Base-by-base conservation (phyloP, 2,329 filamentous ascomycete genomes). In the Pseudogymnoascus sp. region DNA sequence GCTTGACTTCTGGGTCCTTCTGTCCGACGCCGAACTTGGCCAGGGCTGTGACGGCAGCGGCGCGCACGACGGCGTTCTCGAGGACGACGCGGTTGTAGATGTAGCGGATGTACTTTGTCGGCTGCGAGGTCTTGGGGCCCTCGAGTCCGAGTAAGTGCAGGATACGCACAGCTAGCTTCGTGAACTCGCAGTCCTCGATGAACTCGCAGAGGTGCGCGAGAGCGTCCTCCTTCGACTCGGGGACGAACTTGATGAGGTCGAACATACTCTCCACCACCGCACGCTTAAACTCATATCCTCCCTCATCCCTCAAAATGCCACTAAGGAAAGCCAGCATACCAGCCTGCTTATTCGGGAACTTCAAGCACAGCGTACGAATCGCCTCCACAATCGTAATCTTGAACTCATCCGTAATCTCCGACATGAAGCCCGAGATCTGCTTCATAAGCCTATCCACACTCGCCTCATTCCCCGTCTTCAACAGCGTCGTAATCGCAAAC, bases 331-430 rank as follows among this genome's bases (percentile, higher is more conserved):
- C 86, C 60, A 99, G 86, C 92, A 99, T 97, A 65, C 92, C 92
- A 55, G 93, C 93, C 77, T 99, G 94, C 79, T 99, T 99, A 78
- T 85, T 92, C 35, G 94, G 94, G 79, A 99, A 99, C 78, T 99
- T 99, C 69, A 99, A 81, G 74, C 93, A 97, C 40, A 99, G 79
- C 3, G 94, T 97, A 64, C 94, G 89, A 72, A 99, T 97, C 42
- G 94, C 94, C 76, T 99, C 94, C 45, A 99, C 93, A 71, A 99
- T 96, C n/a, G 94, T 99, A 68, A 99, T 96, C 82, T 97, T 99
- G 82, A 99, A 99, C 76, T 99, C 94, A 72, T 99, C 94, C 5
- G 93, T 97, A 68, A 97, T 97, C 76, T 97, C 94, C 4, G 92
- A 90, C 94, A 99, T 97, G 79, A 99, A 97, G 39, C 89, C 88